Base-by-base conservation (phyloP, 441 rosid genomes). In the Syzygium syzygioides region DNA sequence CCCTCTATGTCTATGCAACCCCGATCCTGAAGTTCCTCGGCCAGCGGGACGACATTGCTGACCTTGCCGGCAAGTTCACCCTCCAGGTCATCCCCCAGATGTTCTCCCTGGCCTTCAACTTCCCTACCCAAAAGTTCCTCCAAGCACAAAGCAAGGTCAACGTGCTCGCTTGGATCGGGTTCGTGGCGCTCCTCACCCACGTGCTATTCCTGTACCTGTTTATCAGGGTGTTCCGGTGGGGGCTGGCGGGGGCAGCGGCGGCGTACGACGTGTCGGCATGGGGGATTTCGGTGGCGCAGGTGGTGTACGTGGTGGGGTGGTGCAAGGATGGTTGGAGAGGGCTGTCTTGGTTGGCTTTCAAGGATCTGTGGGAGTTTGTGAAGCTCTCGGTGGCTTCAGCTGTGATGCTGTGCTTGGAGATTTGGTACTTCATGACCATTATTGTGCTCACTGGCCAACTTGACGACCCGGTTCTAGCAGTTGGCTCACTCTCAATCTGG, bases 401-500 rank as follows among this genome's bases (percentile, higher is more conserved):
- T 76, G 93, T 97, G 14, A 96, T 96, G 98, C 93, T 97, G 90
- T 97, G 97, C 89, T 90, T 97, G n/a, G 98, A 97, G 95, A 95
- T 97, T 93, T 97, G 98, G 99, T 97, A 97, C 89, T 95, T 96
- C 85, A 97, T 97, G 98, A 93, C 95, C 34, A 94, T 97, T 68
- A 95, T 96, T 90, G 98, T 96, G 86, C 97, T 97, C 60, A 95
- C 99, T 9, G 99, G 99, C 26, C 98, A 97, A 89, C 98, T 95
- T 88, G 95, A 92, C 64, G 94, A 97, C 86, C 97, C 99, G 56
- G 91, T 96, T 55, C 92, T 95, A 32, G 96, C 97, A 3, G 96
- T 96, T 85, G 99, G 98, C 6, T 96, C 98, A 59, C 97, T 97
- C 90, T 96, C 99, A 6, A 96, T 97, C 87, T 95, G 98, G 98